Conservation (phyloP, 2,329 filamentous ascomycete genomes). For the Endothia cerciana region DNA sequence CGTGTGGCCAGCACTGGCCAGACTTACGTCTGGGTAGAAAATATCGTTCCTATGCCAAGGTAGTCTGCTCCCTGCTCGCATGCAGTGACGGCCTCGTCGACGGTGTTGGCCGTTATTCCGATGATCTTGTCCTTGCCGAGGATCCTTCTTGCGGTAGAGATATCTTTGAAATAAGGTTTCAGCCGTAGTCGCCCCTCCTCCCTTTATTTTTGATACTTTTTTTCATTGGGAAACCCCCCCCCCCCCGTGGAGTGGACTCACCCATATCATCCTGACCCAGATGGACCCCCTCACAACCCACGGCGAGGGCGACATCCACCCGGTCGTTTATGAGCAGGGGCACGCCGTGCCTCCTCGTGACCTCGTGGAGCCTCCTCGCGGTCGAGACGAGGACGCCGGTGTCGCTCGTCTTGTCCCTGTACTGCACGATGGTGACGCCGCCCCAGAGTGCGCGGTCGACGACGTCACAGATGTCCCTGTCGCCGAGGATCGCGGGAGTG, state of each 20-base stretch:
- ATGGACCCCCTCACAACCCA: conserved; percentile 89
- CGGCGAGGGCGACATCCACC: conserved; percentile 83
- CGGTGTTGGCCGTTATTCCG: conserved; percentile 80
- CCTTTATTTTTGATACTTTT: too few species aligned
- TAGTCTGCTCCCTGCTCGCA: conserved; percentile 83
- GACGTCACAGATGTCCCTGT: conserved; percentile 69
- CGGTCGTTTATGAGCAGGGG: conserved; percentile 93
- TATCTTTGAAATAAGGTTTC: conserved; percentile 45
- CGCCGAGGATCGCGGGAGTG: conserved; percentile 79
- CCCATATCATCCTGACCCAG: conserved; percentile 93
- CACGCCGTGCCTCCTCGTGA: conserved; percentile 69
- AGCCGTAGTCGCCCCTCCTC: neutral
- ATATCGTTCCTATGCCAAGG: conserved; percentile 88
- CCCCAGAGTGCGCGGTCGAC: conserved; percentile 77
- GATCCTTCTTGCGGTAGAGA: conserved; percentile 68
- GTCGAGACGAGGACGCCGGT: conserved; percentile 72
- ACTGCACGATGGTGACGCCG: conserved; percentile 86
- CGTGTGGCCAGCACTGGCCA: too few species aligned
- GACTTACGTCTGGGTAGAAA: conserved; percentile 76
- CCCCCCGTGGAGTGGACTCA: conserved; percentile 42
- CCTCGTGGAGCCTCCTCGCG: conserved; percentile 69
- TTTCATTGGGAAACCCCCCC: too few species aligned
- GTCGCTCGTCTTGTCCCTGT: conserved; percentile 84
- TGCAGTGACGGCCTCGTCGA: conserved; percentile 73
- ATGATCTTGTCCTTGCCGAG: conserved; percentile 81